Evolutionary conservation across 129 eudicot genomes (phyloP).

Genomic region (Arctium minus): DNA sequence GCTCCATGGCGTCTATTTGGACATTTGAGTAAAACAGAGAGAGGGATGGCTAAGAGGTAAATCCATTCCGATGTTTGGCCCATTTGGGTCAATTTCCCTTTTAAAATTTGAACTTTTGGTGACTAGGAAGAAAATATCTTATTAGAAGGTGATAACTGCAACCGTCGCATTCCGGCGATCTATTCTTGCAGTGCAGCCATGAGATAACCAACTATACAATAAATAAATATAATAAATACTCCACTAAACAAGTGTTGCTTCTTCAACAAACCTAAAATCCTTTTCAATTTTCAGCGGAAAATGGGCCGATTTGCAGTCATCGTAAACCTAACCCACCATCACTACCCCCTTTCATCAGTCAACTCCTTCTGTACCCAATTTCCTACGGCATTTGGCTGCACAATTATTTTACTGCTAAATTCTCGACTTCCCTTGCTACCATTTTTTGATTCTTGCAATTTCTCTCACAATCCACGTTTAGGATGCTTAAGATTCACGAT

Average conservation of each 20-base stretch:
- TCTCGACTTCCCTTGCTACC: not conserved
- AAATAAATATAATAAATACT: too few species aligned
- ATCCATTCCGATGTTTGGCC: too few species aligned
- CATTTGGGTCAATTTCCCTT: too few species aligned
- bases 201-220: too few species aligned
- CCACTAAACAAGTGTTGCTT: conserved; percentile 14
- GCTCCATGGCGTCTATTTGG: too few species aligned
- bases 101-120: too few species aligned
- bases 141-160: too few species aligned
- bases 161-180: not conserved
- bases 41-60: too few species aligned
- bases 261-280: conserved; percentile 27
- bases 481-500: conserved; percentile 35
- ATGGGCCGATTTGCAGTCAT: conserved; percentile 20
- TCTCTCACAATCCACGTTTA: conserved; percentile 15
- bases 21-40: too few species aligned
- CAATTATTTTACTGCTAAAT: conserved; percentile 10
- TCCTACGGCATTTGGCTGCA: not conserved
- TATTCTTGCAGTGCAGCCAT: too few species aligned
- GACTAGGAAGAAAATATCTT: too few species aligned
- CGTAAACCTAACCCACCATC: conserved; percentile 41
- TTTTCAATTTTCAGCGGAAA: conserved; percentile 8
- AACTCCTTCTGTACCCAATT: conserved; percentile 18
- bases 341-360: conserved; percentile 5
- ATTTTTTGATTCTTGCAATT: conserved; percentile 4